Base-by-base conservation (phyloP, 2,329 filamentous ascomycete genomes). In the Aspergillus sp. region DNA sequence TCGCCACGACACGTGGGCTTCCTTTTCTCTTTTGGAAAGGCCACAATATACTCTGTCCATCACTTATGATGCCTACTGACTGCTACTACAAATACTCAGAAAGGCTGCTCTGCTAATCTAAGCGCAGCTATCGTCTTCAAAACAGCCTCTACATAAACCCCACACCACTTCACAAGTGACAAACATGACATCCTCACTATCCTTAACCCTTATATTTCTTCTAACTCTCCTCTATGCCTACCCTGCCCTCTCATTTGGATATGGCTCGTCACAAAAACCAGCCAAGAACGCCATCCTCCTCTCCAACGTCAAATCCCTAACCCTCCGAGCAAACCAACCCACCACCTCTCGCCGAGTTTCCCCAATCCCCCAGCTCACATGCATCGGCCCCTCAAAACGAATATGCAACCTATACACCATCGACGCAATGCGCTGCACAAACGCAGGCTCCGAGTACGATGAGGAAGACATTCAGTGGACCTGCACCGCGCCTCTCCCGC, bases 381-480 rank as follows among this genome's bases (percentile, higher is more conserved):
- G 91, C 73, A 71, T 85, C 47, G 88, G 86, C 23, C 77, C 82
- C 46, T 77, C 73, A 7, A 74, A 75, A 46, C 67, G 71, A 49
- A 74, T 86, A 49, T 87, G 84, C 74, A 68, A 78, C 35, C 78
- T 91, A 48, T 86, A 91, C 74, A 72, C 81, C 22, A 72, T 95
- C 52, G 86, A 94, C 57, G 74, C 85, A 10, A 88, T 97, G 85
- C 88, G 89, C 60, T 98, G 91, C 78, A 85, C 79, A 53, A 97
- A 97, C 72, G 78, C 85, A 51, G 93, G 91, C 51, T 75, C 81
- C 25, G 85, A 85, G 51, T 96, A 96, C 73, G 81, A 82, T 53
- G 66, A 74, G 39, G 83, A 93, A 68, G 86, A 95, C 64, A 78
- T 96, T 33, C 85, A 95, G 70, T 98, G 91, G 91, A 88, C 87